Evolutionary conservation across 2,329 filamentous ascomycete genomes (phyloP).

Genomic region (Scedosporium boydii): DNA sequence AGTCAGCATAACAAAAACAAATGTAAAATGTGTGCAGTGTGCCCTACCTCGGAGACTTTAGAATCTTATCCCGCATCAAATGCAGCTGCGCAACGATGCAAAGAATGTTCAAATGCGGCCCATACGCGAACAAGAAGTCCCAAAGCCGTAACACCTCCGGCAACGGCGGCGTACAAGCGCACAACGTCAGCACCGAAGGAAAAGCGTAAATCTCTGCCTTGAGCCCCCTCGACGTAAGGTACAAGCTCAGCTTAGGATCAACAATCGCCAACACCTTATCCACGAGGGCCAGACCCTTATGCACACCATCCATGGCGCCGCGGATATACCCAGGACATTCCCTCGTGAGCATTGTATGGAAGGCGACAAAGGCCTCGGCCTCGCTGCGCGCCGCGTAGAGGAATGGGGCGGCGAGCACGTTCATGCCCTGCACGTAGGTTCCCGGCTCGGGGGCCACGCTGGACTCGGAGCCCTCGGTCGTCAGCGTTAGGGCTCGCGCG

Average conservation of each 20-base stretch:
- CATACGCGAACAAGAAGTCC: conserved; percentile 97
- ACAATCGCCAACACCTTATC: conserved; percentile 88
- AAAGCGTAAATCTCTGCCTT: conserved; percentile 95
- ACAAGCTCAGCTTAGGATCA: conserved; percentile 75
- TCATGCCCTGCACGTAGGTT: conserved; percentile 98
- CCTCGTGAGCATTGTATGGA: conserved; percentile 75
- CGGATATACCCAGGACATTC: conserved; percentile 92
- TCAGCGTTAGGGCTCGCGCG: conserved; percentile 48
- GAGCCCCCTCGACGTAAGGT: conserved; percentile 78
- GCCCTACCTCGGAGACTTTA: conserved; percentile 71
- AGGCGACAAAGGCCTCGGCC: conserved; percentile 86
- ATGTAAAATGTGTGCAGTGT: no score
- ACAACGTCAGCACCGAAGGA: conserved; percentile 86
- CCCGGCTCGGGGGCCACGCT: conserved; percentile 55
- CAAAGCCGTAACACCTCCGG: conserved; percentile 88
- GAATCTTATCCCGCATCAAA: conserved; percentile 72
- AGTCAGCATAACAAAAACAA: not conserved
- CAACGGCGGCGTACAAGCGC: conserved; percentile 88
- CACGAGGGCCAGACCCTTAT: conserved; percentile 81
- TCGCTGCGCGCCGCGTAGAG: conserved; percentile 91
- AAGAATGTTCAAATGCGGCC: conserved; percentile 85
- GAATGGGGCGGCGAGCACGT: conserved; percentile 91
- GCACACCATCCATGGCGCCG: conserved; percentile 94
- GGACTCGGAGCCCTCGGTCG: conserved; percentile 54
- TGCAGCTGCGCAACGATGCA: conserved; percentile 95